Percentiles rank a stretch among this genome's conserved stretches.
Evolutionary conservation across 164 flowering plant species (phyloP).

Genomic region (Houttuynia cordata): DNA sequence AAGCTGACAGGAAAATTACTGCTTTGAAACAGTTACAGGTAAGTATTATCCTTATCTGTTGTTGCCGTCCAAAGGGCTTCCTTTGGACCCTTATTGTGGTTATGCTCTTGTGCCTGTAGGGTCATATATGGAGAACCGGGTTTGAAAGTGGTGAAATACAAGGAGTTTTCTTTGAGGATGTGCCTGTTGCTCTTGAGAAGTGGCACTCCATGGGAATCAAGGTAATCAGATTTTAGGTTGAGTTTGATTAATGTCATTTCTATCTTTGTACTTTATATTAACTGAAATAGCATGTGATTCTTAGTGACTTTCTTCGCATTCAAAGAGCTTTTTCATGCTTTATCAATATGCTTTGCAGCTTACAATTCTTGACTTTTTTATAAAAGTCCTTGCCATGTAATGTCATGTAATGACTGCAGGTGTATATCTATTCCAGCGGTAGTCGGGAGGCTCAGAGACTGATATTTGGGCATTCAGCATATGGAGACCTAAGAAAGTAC

Average conservation of each 20-base stretch:
- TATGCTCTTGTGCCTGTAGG: conserved; percentile 28
- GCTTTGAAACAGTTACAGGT: conserved; percentile 85
- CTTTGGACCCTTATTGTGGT: no score
- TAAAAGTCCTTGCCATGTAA: background rate
- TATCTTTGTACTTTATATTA: no score
- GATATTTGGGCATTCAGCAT: conserved; percentile 70
- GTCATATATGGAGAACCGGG: conserved; percentile 97
- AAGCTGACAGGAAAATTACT: conserved; percentile 88
- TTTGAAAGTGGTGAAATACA: conserved; percentile 60
- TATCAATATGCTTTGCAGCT: no score
- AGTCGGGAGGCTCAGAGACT: conserved; percentile 97
- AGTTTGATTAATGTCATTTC: background rate
- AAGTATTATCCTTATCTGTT: conserved; percentile 6
- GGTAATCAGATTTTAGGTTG: conserved; percentile 22
- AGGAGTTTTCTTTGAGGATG: conserved; percentile 80
- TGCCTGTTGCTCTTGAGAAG: conserved; percentile 71
- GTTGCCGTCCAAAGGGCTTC: background rate
- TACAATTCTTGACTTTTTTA: background rate
- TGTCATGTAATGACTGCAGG: conserved; percentile 30
- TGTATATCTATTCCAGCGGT: conserved; percentile 95
- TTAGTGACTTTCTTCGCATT: background rate
- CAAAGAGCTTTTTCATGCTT: background rate
- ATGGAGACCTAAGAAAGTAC: conserved; percentile 84
- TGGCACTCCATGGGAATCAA: conserved; percentile 79
- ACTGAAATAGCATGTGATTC: no score